Evolutionary conservation across 208 protist species (phyloP).

Genomic region (Acanthamoeba lenticulata): DNA sequence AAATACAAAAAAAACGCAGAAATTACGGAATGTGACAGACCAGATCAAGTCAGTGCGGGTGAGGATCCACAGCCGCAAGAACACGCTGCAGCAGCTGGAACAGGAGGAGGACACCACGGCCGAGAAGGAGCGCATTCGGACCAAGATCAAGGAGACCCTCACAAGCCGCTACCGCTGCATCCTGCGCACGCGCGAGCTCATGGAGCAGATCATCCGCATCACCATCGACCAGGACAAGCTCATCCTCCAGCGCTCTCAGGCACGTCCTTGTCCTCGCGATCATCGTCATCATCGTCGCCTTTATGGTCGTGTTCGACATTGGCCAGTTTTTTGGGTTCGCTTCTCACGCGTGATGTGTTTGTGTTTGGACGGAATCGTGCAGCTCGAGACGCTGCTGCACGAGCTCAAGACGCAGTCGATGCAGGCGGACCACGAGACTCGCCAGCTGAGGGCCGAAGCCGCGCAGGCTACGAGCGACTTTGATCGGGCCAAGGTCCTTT

Average conservation of each 20-base stretch:
- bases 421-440: conserved; percentile 23
- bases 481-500: not conserved
- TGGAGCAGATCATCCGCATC: conserved; percentile 12
- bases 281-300: not conserved
- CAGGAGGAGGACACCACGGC: conserved; percentile 60
- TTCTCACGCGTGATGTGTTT: not conserved
- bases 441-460: not conserved
- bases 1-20: not conserved
- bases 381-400: not conserved
- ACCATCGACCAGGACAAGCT: conserved; percentile 44
- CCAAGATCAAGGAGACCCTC: conserved; percentile 14
- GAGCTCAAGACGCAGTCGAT: conserved; percentile 53
- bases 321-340: too few relatives aligned
- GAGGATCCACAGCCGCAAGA: not conserved
- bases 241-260: conserved; percentile 35
- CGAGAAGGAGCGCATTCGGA: conserved; percentile 17
- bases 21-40: conserved; percentile 19
- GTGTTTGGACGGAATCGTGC: not conserved
- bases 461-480: not conserved
- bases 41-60: not conserved
- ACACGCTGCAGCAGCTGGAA: conserved; percentile 38
- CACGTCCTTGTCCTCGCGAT: not conserved
- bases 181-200: conserved; percentile 20
- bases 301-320: not conserved
- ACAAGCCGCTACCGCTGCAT: conserved; percentile 31